phyloP scores from a whole-genome alignment of 106 monocot species.

The Hemerocallis citrina region DNA sequence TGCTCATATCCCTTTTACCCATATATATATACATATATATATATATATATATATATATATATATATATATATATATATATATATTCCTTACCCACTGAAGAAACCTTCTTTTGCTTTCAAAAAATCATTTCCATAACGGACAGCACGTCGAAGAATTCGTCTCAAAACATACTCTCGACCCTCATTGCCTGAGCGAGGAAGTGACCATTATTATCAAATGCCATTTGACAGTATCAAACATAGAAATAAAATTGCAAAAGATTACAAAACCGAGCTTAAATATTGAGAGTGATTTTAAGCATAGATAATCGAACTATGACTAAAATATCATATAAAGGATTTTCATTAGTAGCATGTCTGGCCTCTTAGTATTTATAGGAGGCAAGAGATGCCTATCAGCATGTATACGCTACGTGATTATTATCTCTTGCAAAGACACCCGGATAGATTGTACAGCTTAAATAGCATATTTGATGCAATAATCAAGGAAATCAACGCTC shows the following conservation, averaged over 20 bases:
- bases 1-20: no score
- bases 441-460: background rate
- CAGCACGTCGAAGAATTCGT: slow-evolving; percentile 87
- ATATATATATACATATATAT: no score
- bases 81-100: slow-evolving; percentile 51
- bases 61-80: no score
- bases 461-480: background rate
- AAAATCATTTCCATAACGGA: slow-evolving; percentile 80
- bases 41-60: no score
- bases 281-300: no score
- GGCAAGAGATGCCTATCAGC: background rate
- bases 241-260: no score
- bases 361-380: background rate
- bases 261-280: no score
- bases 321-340: background rate
- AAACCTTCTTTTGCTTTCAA: slow-evolving; percentile 77
- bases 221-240: background rate
- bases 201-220: background rate
- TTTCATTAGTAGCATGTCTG: no score
- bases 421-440: background rate
- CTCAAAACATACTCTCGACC: slow-evolving; percentile 86
- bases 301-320: no score
- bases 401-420: background rate
- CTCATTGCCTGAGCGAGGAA: slow-evolving; percentile 54
- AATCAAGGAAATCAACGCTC: background rate